Percentiles rank a stretch among this genome's conserved stretches.
phyloP scores from a whole-genome alignment of 352 stramenopile genomes.

The Phytopythium kandeliae region DNA sequence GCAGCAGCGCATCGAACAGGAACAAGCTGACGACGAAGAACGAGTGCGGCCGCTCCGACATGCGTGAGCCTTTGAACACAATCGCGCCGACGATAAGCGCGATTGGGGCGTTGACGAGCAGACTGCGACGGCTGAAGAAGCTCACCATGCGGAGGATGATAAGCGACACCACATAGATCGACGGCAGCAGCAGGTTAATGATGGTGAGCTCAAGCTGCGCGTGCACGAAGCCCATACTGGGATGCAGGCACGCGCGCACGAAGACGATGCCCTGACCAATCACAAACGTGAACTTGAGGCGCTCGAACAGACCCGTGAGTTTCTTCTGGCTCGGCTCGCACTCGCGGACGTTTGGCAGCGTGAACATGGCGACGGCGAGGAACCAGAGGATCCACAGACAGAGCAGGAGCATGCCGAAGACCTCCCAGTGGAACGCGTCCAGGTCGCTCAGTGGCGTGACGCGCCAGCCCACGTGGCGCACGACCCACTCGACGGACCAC shows the following conservation, averaged over 20 bases:
- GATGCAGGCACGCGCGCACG: constrained; percentile 67
- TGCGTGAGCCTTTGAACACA: constrained; percentile 67
- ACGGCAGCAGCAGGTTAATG: constrained; percentile 82
- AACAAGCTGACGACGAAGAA: constrained; percentile 76
- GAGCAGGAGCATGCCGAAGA: constrained; percentile 75
- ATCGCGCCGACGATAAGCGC: constrained; percentile 36
- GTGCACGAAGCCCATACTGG: constrained; percentile 83
- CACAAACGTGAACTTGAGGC: constrained; percentile 80
- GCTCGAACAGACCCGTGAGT: constrained; percentile 63
- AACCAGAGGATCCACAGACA: constrained; percentile 83
- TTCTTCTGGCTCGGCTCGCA: constrained; percentile 62
- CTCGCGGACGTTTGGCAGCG: constrained; percentile 40
- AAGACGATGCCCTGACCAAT: constrained; percentile 79
- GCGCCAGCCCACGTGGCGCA: constrained; percentile 60
- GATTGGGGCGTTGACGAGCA: constrained; percentile 47
- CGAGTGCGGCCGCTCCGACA: constrained; percentile 71
- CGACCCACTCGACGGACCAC: constrained; percentile 75
- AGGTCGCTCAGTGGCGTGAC: constrained; percentile 68
- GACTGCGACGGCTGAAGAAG: constrained; percentile 36
- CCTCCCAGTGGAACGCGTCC: constrained; percentile 65
- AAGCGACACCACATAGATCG: constrained; percentile 83
- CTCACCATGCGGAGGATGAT: constrained; percentile 72
- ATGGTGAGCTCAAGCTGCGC: constrained; percentile 85
- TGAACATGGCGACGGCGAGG: constrained; percentile 58
- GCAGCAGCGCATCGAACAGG: constrained; percentile 65